Percentiles rank a stretch among this genome's conserved stretches.
Conservation (phyloP, 1,284 basidiomycete species). For the Marasmius oreades region DNA sequence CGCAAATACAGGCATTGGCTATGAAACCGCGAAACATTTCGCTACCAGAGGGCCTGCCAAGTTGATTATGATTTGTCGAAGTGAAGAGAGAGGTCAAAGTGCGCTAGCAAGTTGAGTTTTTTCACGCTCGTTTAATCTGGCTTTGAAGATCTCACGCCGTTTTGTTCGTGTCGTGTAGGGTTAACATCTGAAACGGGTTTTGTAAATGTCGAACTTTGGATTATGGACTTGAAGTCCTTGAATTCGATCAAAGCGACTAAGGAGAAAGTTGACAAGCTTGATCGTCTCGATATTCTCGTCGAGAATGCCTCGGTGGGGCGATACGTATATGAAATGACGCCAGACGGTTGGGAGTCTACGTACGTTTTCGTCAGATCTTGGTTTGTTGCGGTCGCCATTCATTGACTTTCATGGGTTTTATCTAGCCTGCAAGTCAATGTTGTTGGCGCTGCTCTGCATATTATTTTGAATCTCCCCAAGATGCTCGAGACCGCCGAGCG, state of each 20-base stretch:
- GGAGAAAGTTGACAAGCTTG: conserved; percentile 29
- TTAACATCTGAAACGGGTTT: conserved; percentile 29
- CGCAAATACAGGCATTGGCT: conserved; percentile 31
- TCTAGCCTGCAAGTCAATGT: not conserved
- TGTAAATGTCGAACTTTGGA: conserved; percentile 29
- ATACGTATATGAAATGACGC: conserved; percentile 21
- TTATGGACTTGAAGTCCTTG: conserved; percentile 36
- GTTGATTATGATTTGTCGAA: conserved; percentile 27
- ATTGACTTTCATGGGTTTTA: not conserved
- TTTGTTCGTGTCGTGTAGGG: conserved; percentile 17
- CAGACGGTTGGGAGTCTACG: conserved; percentile 37
- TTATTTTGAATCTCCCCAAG: not conserved
- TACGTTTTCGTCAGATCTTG: conserved; percentile 21
- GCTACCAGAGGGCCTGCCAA: conserved; percentile 27
- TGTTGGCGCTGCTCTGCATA: not conserved
- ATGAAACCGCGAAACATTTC: conserved; percentile 29
- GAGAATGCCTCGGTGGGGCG: conserved; percentile 33
- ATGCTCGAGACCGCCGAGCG: not conserved
- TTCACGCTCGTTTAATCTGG: too few relatives aligned
- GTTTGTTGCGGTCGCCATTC: not conserved
- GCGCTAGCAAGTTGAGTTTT: conserved; percentile 19
- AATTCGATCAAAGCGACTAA: conserved; percentile 34
- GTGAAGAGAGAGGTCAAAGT: conserved; percentile 19
- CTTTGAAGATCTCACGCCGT: too few relatives aligned
- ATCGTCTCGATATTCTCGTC: conserved; percentile 36